These are phyloP conservation scores for Plectosphaerella cucumerina DNA, from an alignment of 2,329 filamentous ascomycete species.

Conservation along the genomic window DNA sequence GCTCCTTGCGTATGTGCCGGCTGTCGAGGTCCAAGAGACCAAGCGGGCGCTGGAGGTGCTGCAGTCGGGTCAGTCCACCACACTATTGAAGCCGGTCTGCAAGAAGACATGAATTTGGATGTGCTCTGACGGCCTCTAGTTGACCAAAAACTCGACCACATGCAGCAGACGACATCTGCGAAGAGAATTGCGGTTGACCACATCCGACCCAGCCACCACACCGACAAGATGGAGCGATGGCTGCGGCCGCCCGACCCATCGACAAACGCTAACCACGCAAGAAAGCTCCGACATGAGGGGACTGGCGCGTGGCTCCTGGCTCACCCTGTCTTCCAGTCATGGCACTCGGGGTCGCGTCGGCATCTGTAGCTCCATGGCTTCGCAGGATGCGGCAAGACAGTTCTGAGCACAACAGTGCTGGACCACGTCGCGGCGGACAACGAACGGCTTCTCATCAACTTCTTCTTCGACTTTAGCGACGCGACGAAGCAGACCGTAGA, in stretches of 20 bases:
- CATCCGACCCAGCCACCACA: background rate
- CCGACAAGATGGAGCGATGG: slow-evolving; percentile 10
- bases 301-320: slow-evolving; percentile 13
- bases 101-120: too few species aligned
- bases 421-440: background rate
- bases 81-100: too few species aligned
- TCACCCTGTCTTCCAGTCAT: slow-evolving; percentile 7
- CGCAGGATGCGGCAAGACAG: slow-evolving; percentile 15
- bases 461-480: too few species aligned
- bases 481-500: too few species aligned
- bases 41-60: background rate
- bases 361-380: slow-evolving; percentile 15
- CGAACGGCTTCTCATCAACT: slow-evolving; percentile 1
- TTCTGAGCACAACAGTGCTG: slow-evolving; percentile 8
- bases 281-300: slow-evolving; percentile 3
- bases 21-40: background rate
- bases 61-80: background rate
- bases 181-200: too few species aligned
- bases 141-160: background rate
- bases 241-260: slow-evolving; percentile 8
- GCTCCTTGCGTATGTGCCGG: background rate
- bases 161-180: too few species aligned
- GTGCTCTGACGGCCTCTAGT: too few species aligned
- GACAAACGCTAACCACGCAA: slow-evolving; percentile 9
- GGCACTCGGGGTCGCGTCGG: slow-evolving; percentile 9